Evolutionary conservation across 2,329 filamentous ascomycete genomes (phyloP).

Genomic region (Juglanconis sp.): DNA sequence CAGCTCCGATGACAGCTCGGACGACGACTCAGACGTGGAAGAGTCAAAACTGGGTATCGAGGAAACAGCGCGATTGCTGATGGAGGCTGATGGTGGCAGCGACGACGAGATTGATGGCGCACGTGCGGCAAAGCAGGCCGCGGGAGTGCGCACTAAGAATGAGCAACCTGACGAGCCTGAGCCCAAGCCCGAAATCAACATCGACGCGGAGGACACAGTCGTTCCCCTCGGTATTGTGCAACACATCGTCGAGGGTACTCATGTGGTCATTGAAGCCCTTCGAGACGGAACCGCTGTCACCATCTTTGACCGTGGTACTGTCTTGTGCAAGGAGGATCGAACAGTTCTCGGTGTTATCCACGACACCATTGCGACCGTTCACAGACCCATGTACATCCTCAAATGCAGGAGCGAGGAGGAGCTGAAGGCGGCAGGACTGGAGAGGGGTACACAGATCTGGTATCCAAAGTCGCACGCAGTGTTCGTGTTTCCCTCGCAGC

Average conservation of each 20-base stretch:
- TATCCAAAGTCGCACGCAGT: conserved; percentile 77
- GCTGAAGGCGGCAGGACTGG: conserved; percentile 63
- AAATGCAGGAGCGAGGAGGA: conserved; percentile 69
- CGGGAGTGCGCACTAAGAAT: conserved; percentile 74
- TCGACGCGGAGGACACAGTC: conserved; percentile 75
- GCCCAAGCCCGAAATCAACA: conserved; percentile 73
- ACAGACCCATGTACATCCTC: conserved; percentile 82
- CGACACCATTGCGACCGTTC: conserved; percentile 81
- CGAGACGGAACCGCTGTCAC: conserved; percentile 72
- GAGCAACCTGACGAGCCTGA: conserved; percentile 64
- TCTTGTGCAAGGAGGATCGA: conserved; percentile 75
- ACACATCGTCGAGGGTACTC: conserved; percentile 71
- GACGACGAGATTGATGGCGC: conserved; percentile 68
- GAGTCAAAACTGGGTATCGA: conserved; percentile 64
- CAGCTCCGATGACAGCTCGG: conserved; percentile 57
- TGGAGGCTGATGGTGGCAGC: conserved; percentile 76
- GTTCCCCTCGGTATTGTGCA: conserved; percentile 73
- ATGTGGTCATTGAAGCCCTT: conserved; percentile 71
- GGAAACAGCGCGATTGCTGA: conserved; percentile 79
- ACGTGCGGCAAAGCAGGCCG: conserved; percentile 38
- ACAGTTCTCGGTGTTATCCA: conserved; percentile 76
- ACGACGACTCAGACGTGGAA: conserved; percentile 60
- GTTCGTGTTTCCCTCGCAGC: conserved; percentile 81
- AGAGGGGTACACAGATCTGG: conserved; percentile 68
- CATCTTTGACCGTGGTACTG: conserved; percentile 79